A percentile compares a stretch with the other conserved stretches of the same genome.
Evolutionary conservation across 768 basidiomycete genomes (phyloP).

Genomic region (Multifurca ochricompacta): DNA sequence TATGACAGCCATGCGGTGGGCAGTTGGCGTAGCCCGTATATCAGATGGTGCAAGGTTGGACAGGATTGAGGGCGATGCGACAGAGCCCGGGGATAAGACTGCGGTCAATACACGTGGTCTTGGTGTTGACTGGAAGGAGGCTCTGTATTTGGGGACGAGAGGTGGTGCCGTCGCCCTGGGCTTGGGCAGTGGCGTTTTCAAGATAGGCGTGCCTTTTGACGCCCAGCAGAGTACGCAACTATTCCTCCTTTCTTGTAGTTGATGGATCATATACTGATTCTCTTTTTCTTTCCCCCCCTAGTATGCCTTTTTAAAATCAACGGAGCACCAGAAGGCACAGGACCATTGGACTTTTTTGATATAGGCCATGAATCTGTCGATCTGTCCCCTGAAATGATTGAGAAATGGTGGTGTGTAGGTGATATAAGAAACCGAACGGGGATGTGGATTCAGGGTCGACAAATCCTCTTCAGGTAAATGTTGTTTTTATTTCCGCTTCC

Average conservation of each 20-base stretch:
- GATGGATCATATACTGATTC: slow-evolving; percentile 1
- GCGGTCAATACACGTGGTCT: slow-evolving; percentile 26
- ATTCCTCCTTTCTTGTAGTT: background rate
- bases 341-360: slow-evolving; percentile 67
- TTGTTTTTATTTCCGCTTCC: background rate
- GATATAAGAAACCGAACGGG: slow-evolving; percentile 53
- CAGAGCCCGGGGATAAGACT: slow-evolving; percentile 2
- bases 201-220: slow-evolving; percentile 60
- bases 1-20: slow-evolving; percentile 72
- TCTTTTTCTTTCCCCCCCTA: slow-evolving; percentile 1
- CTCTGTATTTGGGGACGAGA: slow-evolving; percentile 71
- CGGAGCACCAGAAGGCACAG: slow-evolving; percentile 38
- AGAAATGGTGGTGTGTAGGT: slow-evolving; percentile 90
- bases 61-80: background rate
- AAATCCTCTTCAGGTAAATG: slow-evolving; percentile 5
- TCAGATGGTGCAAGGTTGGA: slow-evolving; percentile 45
- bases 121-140: slow-evolving; percentile 72
- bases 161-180: slow-evolving; percentile 71
- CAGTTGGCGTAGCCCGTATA: slow-evolving; percentile 64
- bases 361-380: slow-evolving; percentile 10
- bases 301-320: slow-evolving; percentile 18
- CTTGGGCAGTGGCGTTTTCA: slow-evolving; percentile 41
- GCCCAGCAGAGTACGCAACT: slow-evolving; percentile 59
- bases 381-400: slow-evolving; percentile 48
- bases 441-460: slow-evolving; percentile 71